phyloP scores from a whole-genome alignment of 768 basidiomycete species.

The Mycena vitilis region DNA sequence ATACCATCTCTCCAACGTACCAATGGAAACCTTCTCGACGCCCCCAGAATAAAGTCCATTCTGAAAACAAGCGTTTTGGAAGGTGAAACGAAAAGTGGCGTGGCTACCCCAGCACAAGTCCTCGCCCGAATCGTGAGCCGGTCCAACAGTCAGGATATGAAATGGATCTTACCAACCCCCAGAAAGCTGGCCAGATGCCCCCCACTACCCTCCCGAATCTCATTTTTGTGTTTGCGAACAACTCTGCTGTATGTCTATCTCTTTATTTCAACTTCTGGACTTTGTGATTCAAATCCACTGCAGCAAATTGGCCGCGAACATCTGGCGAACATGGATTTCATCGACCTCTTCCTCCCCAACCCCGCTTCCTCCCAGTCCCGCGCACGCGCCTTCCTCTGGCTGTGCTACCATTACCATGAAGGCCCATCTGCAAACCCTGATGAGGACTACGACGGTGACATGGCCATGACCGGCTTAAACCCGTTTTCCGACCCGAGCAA shows the following conservation, averaged over 20 bases:
- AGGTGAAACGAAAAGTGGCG: slow-evolving; percentile 54
- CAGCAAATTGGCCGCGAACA: slow-evolving; percentile 48
- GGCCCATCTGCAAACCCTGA: slow-evolving; percentile 45
- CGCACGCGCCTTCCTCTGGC: slow-evolving; percentile 63
- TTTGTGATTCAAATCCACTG: background rate
- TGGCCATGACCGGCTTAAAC: slow-evolving; percentile 47
- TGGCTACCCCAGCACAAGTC: slow-evolving; percentile 69
- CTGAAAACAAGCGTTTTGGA: slow-evolving; percentile 70
- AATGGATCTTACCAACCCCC: slow-evolving; percentile 28
- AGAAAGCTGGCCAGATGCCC: slow-evolving; percentile 65
- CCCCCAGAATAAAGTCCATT: slow-evolving; percentile 81
- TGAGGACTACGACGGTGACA: slow-evolving; percentile 54
- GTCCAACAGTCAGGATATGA: slow-evolving; percentile 1
- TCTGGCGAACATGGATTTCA: slow-evolving; percentile 54
- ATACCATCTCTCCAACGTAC: slow-evolving; percentile 78
- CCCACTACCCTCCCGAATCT: slow-evolving; percentile 78
- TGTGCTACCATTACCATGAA: slow-evolving; percentile 76
- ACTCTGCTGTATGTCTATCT: slow-evolving; percentile 57
- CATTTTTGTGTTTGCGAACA: slow-evolving; percentile 74
- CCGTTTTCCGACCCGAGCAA: slow-evolving; percentile 68
- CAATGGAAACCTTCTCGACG: slow-evolving; percentile 79
- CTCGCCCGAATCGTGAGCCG: slow-evolving; percentile 62
- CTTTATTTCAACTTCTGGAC: background rate
- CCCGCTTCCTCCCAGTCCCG: slow-evolving; percentile 59
- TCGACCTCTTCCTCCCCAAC: slow-evolving; percentile 64